Evolutionary conservation across 352 stramenopile species (phyloP).

Genomic region (Globisporangium rhizosaccharum): DNA sequence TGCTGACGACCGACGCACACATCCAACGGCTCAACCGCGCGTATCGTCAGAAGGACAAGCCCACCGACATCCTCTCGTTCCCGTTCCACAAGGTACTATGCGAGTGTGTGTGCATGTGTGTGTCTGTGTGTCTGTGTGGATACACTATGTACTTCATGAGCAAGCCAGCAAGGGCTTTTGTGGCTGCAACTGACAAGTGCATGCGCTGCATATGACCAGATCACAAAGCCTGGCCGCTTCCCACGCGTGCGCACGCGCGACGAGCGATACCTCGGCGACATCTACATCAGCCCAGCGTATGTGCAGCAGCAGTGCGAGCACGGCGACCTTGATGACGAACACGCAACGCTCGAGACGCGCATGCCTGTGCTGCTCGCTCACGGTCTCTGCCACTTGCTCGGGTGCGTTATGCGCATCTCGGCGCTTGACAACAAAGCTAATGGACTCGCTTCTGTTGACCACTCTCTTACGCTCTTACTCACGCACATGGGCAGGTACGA

Average conservation of each 20-base stretch:
- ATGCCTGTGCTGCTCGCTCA: constrained; percentile 74
- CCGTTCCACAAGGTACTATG: constrained; percentile 59
- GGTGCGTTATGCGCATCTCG: constrained; percentile 27
- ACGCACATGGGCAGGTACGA: constrained; percentile 51
- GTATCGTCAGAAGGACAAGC: constrained; percentile 72
- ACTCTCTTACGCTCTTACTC: background rate
- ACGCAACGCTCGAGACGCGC: constrained; percentile 55
- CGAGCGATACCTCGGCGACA: constrained; percentile 75
- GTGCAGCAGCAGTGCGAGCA: constrained; percentile 71
- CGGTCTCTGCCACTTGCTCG: constrained; percentile 78
- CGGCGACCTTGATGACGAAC: constrained; percentile 35
- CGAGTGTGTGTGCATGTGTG: background rate
- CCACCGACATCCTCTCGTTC: constrained; percentile 82
- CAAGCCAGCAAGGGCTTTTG: background rate
- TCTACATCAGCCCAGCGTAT: constrained; percentile 80
- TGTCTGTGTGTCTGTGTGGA: background rate
- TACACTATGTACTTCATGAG: background rate
- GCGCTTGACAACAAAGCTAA: constrained; percentile 2
- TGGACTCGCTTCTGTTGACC: background rate
- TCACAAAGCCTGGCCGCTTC: constrained; percentile 53
- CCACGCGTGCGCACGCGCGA: constrained; percentile 39
- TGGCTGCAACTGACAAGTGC: background rate
- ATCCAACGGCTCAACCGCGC: constrained; percentile 70
- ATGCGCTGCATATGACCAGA: constrained; percentile 17
- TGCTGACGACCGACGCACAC: constrained; percentile 74